phyloP scores from a whole-genome alignment of 2,329 filamentous ascomycete species.

The Xylariaceae sp. region DNA sequence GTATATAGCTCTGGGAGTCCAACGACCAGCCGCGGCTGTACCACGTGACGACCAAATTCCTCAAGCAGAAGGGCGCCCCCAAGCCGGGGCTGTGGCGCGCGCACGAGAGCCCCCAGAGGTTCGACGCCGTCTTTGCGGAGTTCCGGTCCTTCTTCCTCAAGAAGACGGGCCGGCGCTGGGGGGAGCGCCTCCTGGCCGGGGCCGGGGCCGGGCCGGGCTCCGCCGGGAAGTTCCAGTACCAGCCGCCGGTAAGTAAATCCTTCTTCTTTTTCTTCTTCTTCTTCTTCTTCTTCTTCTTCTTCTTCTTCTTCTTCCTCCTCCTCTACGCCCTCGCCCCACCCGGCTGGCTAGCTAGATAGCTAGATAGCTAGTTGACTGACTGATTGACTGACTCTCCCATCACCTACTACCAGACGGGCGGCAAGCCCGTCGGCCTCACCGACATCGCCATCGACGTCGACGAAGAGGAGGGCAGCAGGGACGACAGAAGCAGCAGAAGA shows the following conservation, averaged over 20 bases:
- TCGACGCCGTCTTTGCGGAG: slow-evolving; percentile 23
- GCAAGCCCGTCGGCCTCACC: too few relatives aligned
- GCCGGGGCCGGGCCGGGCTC: slow-evolving; percentile 25
- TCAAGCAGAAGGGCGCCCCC: too few relatives aligned
- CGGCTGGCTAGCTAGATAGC: too few relatives aligned
- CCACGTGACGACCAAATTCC: slow-evolving; percentile 47
- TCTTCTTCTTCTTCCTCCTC: not conserved
- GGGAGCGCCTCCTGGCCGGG: slow-evolving; percentile 46
- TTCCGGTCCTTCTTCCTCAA: slow-evolving; percentile 52
- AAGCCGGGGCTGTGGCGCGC: too few relatives aligned
- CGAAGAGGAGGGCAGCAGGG: too few relatives aligned
- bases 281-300: not conserved
- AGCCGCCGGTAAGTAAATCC: slow-evolving; percentile 35
- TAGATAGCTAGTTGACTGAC: too few relatives aligned
- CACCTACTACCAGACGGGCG: too few relatives aligned
- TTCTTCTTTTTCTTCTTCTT: not conserved
- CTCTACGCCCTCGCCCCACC: too few relatives aligned
- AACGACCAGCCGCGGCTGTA: slow-evolving; percentile 52
- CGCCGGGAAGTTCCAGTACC: slow-evolving; percentile 33
- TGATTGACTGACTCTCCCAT: too few relatives aligned
- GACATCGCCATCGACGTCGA: too few relatives aligned
- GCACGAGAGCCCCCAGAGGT: not conserved
- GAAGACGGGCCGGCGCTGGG: slow-evolving; percentile 53
- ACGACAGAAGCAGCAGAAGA: too few relatives aligned
- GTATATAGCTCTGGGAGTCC: slow-evolving; percentile 67